These are phyloP conservation scores for Apostasia shenzhenica DNA, from an alignment of 106 monocot species.

Conservation along the genomic window DNA sequence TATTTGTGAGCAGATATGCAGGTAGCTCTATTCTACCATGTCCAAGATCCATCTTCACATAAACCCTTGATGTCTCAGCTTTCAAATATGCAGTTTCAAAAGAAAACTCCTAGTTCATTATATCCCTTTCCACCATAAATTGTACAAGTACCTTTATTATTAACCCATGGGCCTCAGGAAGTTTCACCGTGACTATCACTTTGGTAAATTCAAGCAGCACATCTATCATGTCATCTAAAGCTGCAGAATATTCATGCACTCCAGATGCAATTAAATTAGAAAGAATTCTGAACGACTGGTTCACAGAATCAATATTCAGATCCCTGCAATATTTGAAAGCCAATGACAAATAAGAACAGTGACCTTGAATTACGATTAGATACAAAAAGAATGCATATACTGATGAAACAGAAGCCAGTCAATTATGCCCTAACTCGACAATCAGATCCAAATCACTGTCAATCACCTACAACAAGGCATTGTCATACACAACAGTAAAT, in stretches of 20 bases:
- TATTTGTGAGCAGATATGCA: background rate
- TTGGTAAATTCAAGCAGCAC: conserved; percentile 56
- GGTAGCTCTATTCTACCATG: background rate
- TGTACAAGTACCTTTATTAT: conserved; percentile 43
- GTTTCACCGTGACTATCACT: conserved; percentile 37
- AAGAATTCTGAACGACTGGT: conserved; percentile 69
- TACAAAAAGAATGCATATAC: background rate
- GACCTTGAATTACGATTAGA: background rate
- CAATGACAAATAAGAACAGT: background rate
- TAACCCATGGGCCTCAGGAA: conserved; percentile 53
- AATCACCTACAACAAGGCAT: too few relatives aligned
- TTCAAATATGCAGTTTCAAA: background rate
- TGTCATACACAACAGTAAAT: too few relatives aligned
- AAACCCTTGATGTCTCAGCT: background rate
- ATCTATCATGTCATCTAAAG: conserved; percentile 51
- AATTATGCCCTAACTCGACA: background rate
- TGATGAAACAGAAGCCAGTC: background rate
- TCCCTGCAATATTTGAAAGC: conserved; percentile 39
- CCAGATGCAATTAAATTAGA: conserved; percentile 64
- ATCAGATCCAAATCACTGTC: too few relatives aligned
- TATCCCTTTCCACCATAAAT: background rate
- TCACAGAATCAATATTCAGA: conserved; percentile 46
- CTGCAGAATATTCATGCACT: conserved; percentile 38
- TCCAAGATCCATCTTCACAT: background rate
- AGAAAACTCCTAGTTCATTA: background rate